phyloP scores from a whole-genome alignment of 2,329 filamentous ascomycete genomes.

The Sclerotinia glacialis region DNA sequence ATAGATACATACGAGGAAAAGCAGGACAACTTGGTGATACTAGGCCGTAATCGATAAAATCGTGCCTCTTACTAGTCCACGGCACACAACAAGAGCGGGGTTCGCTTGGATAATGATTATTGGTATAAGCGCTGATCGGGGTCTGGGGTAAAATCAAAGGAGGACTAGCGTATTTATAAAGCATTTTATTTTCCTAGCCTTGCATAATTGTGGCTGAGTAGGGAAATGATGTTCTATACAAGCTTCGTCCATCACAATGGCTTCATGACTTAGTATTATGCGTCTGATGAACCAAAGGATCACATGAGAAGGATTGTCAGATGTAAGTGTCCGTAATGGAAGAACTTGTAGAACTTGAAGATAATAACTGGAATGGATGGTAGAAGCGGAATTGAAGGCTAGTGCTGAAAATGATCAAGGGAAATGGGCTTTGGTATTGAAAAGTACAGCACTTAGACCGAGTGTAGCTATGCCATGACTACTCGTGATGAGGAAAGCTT shows the following conservation, averaged over 20 bases:
- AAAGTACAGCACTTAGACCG: conserved; percentile 42
- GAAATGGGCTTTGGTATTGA: conserved; percentile 43
- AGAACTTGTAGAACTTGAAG: conserved; percentile 46
- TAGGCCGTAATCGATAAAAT: background rate
- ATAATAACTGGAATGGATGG: conserved; percentile 46
- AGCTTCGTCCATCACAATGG: conserved; percentile 41
- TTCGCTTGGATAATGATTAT: background rate
- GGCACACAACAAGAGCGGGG: background rate
- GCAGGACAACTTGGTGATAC: background rate
- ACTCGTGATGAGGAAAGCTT: conserved; percentile 45
- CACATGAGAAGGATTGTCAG: conserved; percentile 43
- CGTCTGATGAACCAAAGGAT: conserved; percentile 12
- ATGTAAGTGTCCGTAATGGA: conserved; percentile 51
- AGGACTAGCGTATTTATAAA: background rate
- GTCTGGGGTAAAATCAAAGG: conserved; percentile 16
- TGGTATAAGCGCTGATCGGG: background rate
- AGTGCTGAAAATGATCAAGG: conserved; percentile 26
- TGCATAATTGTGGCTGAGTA: conserved; percentile 11
- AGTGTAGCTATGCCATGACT: conserved; percentile 48
- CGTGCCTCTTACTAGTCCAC: background rate
- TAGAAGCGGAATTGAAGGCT: conserved; percentile 42
- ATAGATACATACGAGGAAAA: background rate
- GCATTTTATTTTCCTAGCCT: background rate
- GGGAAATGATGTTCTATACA: background rate
- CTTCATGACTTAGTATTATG: conserved; percentile 44